These are phyloP conservation scores for Raffaelea arxii DNA, from an alignment of 2,329 filamentous ascomycete genomes.

Conservation along the genomic window DNA sequence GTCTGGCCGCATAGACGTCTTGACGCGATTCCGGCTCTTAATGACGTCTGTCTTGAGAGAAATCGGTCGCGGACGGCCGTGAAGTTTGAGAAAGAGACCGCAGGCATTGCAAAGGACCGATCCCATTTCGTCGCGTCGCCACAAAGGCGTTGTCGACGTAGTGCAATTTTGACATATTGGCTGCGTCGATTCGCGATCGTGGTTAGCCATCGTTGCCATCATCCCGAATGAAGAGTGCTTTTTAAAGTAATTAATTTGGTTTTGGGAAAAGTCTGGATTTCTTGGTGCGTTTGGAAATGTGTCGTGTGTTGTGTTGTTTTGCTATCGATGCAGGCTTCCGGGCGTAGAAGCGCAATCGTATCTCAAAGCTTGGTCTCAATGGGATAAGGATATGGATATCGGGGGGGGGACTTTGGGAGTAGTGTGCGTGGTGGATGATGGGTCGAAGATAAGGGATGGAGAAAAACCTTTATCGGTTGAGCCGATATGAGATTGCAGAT, in stretches of 20 bases:
- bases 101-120: slow-evolving; percentile 98
- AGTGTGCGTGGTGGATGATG: slow-evolving; percentile 4
- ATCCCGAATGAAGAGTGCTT: too few species aligned
- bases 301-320: background rate
- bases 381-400: slow-evolving; percentile 6
- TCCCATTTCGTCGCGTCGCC: slow-evolving; percentile 93
- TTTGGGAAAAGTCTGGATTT: too few species aligned
- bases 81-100: slow-evolving; percentile 92
- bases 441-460: slow-evolving; percentile 14
- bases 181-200: slow-evolving; percentile 59
- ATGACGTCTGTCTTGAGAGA: slow-evolving; percentile 98
- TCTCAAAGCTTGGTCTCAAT: slow-evolving; percentile 9
- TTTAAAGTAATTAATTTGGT: too few species aligned
- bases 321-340: background rate
- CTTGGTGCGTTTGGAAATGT: background rate
- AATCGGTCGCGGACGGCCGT: slow-evolving; percentile 85
- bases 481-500: slow-evolving; percentile 15
- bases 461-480: slow-evolving; percentile 15
- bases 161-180: slow-evolving; percentile 94
- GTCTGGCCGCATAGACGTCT: slow-evolving; percentile 65
- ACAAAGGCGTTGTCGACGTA: slow-evolving; percentile 91
- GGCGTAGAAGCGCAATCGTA: background rate
- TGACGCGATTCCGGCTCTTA: slow-evolving; percentile 97
- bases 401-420: slow-evolving; percentile 5
- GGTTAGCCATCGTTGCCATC: slow-evolving; percentile 44